These are phyloP conservation scores for Hirsutella minnesotensis DNA, from an alignment of 2,329 filamentous ascomycete species.

Conservation along the genomic window DNA sequence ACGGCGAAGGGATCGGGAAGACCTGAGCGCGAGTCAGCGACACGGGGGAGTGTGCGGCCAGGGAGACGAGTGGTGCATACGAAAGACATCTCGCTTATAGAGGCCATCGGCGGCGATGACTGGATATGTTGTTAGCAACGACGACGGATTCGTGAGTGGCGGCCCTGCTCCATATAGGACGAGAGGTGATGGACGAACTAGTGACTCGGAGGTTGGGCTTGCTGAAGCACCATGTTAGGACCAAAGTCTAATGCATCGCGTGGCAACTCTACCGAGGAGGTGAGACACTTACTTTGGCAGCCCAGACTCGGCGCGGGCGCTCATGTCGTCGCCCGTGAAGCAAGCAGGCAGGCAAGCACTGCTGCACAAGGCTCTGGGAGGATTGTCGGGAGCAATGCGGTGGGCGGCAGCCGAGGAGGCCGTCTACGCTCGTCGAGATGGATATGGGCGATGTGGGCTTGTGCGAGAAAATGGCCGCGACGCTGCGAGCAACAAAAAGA, in stretches of 20 bases:
- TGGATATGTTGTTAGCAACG: conserved; percentile 33
- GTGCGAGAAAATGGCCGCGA: background rate
- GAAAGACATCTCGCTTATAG: conserved; percentile 98
- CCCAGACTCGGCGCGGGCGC: conserved; percentile 24
- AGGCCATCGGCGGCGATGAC: conserved; percentile 97
- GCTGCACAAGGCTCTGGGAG: background rate
- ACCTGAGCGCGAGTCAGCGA: conserved; percentile 41
- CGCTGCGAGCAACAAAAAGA: background rate
- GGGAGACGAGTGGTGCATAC: conserved; percentile 46
- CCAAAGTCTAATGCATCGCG: background rate
- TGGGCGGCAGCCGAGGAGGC: conserved; percentile 7
- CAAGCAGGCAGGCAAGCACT: conserved; percentile 2
- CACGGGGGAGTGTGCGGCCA: background rate
- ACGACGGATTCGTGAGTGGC: conserved; percentile 5
- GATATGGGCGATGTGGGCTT: background rate
- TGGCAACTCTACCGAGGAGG: background rate
- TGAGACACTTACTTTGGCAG: conserved; percentile 21
- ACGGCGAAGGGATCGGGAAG: conserved; percentile 98
- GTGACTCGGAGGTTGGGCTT: conserved; percentile 86
- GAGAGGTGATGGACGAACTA: conserved; percentile 45
- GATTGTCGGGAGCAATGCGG: conserved; percentile 7
- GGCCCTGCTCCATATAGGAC: background rate
- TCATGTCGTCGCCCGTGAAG: conserved; percentile 9
- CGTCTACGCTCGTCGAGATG: conserved; percentile 3
- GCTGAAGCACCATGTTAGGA: conserved; percentile 31